phyloP scores from a whole-genome alignment of 208 protist species.

The Leishmania mexicana region DNA sequence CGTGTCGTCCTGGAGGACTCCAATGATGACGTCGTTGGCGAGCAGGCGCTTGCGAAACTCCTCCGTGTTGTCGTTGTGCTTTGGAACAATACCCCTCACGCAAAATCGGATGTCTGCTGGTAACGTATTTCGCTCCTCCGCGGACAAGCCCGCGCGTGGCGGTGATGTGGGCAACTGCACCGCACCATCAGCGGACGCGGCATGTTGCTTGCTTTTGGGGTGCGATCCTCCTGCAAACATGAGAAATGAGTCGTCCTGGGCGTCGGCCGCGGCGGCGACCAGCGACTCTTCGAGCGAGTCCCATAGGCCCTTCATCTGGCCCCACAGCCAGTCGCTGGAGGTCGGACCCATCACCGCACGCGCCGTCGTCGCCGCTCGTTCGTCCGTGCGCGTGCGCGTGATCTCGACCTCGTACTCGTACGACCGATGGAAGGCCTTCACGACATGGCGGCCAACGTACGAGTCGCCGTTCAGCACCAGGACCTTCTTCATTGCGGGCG shows the following conservation, averaged over 20 bases:
- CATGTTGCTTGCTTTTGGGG: not conserved
- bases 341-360: not conserved
- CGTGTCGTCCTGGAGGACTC: constrained; percentile 72
- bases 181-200: not conserved
- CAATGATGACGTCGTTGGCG: constrained; percentile 87
- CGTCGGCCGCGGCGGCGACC: not conserved
- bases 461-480: constrained; percentile 83
- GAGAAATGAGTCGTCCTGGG: not conserved
- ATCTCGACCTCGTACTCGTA: constrained; percentile 83
- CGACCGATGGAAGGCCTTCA: constrained; percentile 56
- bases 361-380: not conserved
- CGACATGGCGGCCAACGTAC: constrained; percentile 76
- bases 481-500: constrained; percentile 63
- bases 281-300: not conserved
- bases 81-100: constrained; percentile 59
- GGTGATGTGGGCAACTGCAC: not conserved
- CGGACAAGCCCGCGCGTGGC: not conserved
- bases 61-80: constrained; percentile 70
- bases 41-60: constrained; percentile 66
- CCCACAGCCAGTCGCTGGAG: not conserved
- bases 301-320: not conserved
- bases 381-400: constrained; percentile 46
- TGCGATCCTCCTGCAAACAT: not conserved
- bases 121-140: constrained; percentile 22
- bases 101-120: constrained; percentile 46